Base-by-base conservation (phyloP, 768 basidiomycete species). In the Mycena vitilis region DNA sequence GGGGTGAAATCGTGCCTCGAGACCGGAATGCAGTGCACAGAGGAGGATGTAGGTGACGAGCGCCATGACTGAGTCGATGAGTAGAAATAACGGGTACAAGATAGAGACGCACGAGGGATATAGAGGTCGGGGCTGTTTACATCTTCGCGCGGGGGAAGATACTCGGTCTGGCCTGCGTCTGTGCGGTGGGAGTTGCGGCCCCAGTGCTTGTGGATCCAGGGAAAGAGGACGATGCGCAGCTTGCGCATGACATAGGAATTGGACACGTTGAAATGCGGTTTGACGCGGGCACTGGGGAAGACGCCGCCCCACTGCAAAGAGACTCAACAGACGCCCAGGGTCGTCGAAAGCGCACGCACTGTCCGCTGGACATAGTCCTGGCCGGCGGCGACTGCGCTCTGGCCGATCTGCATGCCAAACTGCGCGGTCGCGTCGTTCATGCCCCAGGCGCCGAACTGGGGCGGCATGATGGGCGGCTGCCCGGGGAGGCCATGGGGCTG, bases 301-400 rank as follows among this genome's bases (percentile, higher is more conserved):
- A 92, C 84, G 16, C 91, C 88, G 25, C 91, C 93, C 71, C 96
- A 91, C 95, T 97, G 73, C 47, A 25, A 18, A 42, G 4, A 63
- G 11, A 68, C 48, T 71, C 18, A 54, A 66, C 48, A 69, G 36
- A 59, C 47, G 38, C 40, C 72, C 60, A 54, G 5, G 56, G 22
- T 63, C 9, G 11, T 16, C 0, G 40, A 36, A 62, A 30, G n/a
- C 18, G 36, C 63, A 83, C 91, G 69, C 70, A 97, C 95, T 78
- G 98, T 98, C 78, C 92, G 92, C 79, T 96, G 94, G 54, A 99
- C 92, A 71, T 99, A 99, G 56, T 96, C 94, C 78, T 97, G 95
- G 0, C 98, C 97, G 0, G 95, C 97, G 8, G 91, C 90, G 3
- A 99, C 92, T 0, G 97, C 97, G 68, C 88, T 94, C 71, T 90